These are phyloP conservation scores for Luffa aegyptiaca DNA, from an alignment of 306 rosid species.

Conservation along the genomic window DNA sequence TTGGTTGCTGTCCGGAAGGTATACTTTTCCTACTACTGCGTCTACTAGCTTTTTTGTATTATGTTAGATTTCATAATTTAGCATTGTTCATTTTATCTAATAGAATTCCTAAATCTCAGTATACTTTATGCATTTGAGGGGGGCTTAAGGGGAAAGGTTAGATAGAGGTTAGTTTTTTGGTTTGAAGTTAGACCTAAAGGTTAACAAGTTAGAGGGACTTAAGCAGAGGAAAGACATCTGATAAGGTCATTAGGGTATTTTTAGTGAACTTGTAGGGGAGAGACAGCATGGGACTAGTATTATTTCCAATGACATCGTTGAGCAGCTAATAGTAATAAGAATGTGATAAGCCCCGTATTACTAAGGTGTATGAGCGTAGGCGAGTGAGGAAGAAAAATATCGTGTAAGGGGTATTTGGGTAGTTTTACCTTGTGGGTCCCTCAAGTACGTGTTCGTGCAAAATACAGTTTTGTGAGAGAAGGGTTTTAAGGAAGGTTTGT, in stretches of 20 bases:
- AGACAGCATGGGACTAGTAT: not conserved
- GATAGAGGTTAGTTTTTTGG: not conserved
- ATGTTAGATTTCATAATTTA: conserved; percentile 6
- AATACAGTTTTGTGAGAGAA: too few species aligned
- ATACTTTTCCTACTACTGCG: not conserved
- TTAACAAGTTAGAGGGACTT: not conserved
- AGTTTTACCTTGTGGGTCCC: too few species aligned
- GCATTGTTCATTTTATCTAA: not conserved
- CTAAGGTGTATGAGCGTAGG: too few species aligned
- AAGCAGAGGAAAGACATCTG: not conserved
- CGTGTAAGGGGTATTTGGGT: too few species aligned
- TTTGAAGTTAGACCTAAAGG: not conserved
- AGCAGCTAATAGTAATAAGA: not conserved
- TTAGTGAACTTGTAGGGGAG: not conserved
- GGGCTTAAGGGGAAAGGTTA: not conserved
- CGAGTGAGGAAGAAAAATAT: too few species aligned
- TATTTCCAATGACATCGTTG: not conserved
- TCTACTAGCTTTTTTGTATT: not conserved
- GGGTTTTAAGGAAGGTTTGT: too few species aligned
- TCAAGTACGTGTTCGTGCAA: too few species aligned
- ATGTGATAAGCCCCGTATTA: too few species aligned
- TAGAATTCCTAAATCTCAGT: not conserved
- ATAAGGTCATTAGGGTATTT: not conserved
- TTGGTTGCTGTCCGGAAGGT: conserved; percentile 92
- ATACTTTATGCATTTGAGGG: not conserved